Evolutionary conservation across 1,139 yeast species (phyloP).

Genomic region (Suzukiozyma palmioleophila): DNA sequence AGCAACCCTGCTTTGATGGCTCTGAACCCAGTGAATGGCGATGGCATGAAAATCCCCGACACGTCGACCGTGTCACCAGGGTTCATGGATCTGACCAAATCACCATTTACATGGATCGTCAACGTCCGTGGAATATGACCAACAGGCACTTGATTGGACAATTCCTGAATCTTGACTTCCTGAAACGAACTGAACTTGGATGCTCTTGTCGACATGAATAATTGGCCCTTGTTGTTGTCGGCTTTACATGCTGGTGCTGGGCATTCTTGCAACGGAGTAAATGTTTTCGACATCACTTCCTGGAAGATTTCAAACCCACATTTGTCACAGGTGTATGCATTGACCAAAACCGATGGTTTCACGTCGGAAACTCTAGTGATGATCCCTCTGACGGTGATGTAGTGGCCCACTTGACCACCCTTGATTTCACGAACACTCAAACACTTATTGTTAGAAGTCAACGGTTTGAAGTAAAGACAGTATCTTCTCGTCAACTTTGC

Average conservation of each 20-base stretch:
- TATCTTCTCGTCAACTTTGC: slow-evolving; percentile 84
- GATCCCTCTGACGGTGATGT: slow-evolving; percentile 89
- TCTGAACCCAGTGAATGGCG: slow-evolving; percentile 92
- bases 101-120: slow-evolving; percentile 83
- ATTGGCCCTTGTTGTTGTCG: slow-evolving; percentile 82
- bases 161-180: slow-evolving; percentile 90
- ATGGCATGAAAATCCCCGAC: slow-evolving; percentile 87
- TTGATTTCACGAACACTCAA: slow-evolving; percentile 86
- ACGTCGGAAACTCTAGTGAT: slow-evolving; percentile 96
- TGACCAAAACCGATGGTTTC: slow-evolving; percentile 85
- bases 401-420: slow-evolving; percentile 78
- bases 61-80: slow-evolving; percentile 97
- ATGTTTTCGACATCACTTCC: slow-evolving; percentile 81
- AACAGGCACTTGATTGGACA: slow-evolving; percentile 94
- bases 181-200: slow-evolving; percentile 94
- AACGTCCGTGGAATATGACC: slow-evolving; percentile 94
- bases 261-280: slow-evolving; percentile 83
- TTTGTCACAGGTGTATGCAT: slow-evolving; percentile 95
- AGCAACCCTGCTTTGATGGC: slow-evolving; percentile 89
- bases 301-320: slow-evolving; percentile 97
- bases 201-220: slow-evolving; percentile 92
- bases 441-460: slow-evolving; percentile 50
- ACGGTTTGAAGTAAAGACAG: slow-evolving; percentile 80
- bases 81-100: slow-evolving; percentile 75
- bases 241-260: slow-evolving; percentile 73